Base-by-base conservation (phyloP, 306 rosid species). In the Aeschynomene evenia region DNA sequence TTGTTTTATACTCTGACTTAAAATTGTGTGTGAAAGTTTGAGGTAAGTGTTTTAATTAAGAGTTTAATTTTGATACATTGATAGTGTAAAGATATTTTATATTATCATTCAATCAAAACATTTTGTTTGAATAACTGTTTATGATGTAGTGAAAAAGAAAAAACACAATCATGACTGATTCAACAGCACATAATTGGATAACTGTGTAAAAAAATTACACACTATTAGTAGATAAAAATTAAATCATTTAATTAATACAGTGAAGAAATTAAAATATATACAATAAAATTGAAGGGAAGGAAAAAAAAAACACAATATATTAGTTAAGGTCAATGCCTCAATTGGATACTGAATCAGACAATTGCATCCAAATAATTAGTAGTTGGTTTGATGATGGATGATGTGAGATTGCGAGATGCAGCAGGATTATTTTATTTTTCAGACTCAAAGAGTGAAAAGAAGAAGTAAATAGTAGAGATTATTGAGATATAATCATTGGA, bases 371-470 rank as follows among this genome's bases (percentile, higher is more conserved):
- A 73, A 63, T 24, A 37, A n/a, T n/a, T n/a, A 50, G 7, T 36
- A 63, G 34, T 50, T 61, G 37, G 70, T 50, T 72, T 72, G 58
- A 72, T 34, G 52, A 49, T 2, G 54, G 14, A n/a, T 9, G 62
- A 11, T 22, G n/a, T 7, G n/a, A 58, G 37, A 13, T 31, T 34
- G 19, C n/a, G 20, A 59, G 48, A 29, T 60, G 61, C 51, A 36
- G 40, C 33, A 33, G 11, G 68, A 60, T 46, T 71, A 48, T 46
- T 46, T 71, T 48, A 60, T 46, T 1, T 57, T 43, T 46, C 23
- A 70, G 58, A 70, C 57, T 71, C 61, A 71, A 46, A 71, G 18
- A 24, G 29, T 28, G 48, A 37, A 60, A 14, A 23, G 21, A n/a
- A 23, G 37, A 20, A 46, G 18, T 26, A 48, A 13, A n/a, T 8